Base-by-base conservation (phyloP, 2,329 filamentous ascomycete genomes). In the Aureobasidium sp. region DNA sequence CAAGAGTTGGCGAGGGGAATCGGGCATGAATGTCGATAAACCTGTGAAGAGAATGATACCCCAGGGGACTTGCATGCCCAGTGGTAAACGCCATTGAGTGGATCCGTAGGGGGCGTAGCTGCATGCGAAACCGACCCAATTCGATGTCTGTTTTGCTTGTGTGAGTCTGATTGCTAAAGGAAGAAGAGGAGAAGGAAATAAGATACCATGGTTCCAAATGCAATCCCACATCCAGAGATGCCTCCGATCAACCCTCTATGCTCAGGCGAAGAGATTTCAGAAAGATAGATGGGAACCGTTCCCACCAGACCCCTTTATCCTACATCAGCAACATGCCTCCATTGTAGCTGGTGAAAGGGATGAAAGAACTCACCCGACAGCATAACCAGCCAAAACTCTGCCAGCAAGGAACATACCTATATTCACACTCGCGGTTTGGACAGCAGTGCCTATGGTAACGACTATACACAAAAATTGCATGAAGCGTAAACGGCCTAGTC, bases 51-150 rank as follows among this genome's bases (percentile, higher is more conserved):
- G 76, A 50, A 88, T 77, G 6, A 88, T 71, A 3, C 85, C 85
- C 83, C 84, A 88, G 0, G 86, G 85, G 15, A 87, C 82, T 72
- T 88, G 86, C 31, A 88, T 80, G 0, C 78, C 85, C 4, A 88
- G 79, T 0, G 86, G 86, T 0, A 88, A 75, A 15, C 86, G 81
- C 86, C 86, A 88, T 71, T 88, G 86, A 0, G 81, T 73, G 5
- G 80, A 71, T 0, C 86, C 86, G 65, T 87, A 86, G 0, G 85
- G 79, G 0, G 85, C 84, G 64, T 82, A 87, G 25, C 82, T 80
- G 67, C 85, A 87, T 0, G 84, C 85, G 68, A 84, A 88, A 4
- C 86, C 86, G 5, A 87, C 81, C 86, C 86, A 88, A 71, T 88
- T 88, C 6, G 84, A 85, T 68, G 79, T 76, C 53, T 56, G 18